A percentile compares a stretch with the other conserved stretches of the same genome.
phyloP scores from a whole-genome alignment of 805 yeast genomes.

The Spathaspora passalidarum region DNA sequence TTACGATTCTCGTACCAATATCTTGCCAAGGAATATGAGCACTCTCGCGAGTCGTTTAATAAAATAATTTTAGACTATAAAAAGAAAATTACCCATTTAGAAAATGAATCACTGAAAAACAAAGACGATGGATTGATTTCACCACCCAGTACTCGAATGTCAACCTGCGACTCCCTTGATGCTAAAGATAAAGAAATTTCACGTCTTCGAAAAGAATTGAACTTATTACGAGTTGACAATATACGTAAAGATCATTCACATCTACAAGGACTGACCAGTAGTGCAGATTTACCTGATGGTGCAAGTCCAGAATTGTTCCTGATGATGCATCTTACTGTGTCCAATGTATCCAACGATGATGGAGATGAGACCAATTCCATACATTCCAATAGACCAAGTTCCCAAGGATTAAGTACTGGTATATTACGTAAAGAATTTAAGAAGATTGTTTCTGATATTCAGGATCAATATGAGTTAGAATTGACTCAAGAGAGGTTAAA shows the following conservation, averaged over 20 bases:
- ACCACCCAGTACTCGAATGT: not conserved
- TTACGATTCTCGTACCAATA: conserved; percentile 70
- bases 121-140: conserved; percentile 1
- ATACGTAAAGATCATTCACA: conserved; percentile 28
- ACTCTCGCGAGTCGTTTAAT: conserved; percentile 55
- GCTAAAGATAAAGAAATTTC: conserved; percentile 39
- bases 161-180: conserved; percentile 9
- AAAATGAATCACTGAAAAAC: conserved; percentile 39
- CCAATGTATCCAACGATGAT: conserved; percentile 3
- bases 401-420: conserved; percentile 42
- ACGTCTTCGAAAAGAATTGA: conserved; percentile 44
- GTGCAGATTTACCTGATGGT: not conserved
- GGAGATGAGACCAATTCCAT: conserved; percentile 11
- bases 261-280: not conserved
- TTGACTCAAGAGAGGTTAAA: conserved; percentile 53
- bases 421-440: conserved; percentile 68
- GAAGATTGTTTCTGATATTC: conserved; percentile 59
- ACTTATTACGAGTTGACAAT: conserved; percentile 42
- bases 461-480: conserved; percentile 58
- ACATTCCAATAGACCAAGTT: conserved; percentile 15
- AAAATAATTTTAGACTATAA: conserved; percentile 53
- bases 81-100: conserved; percentile 47
- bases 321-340: not conserved
- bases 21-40: conserved; percentile 63
- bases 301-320: not conserved